A percentile compares a stretch with the other conserved stretches of the same genome.
These are phyloP conservation scores for Passalora sequoiae DNA, from an alignment of 2,329 filamentous ascomycete species.

Conservation along the genomic window DNA sequence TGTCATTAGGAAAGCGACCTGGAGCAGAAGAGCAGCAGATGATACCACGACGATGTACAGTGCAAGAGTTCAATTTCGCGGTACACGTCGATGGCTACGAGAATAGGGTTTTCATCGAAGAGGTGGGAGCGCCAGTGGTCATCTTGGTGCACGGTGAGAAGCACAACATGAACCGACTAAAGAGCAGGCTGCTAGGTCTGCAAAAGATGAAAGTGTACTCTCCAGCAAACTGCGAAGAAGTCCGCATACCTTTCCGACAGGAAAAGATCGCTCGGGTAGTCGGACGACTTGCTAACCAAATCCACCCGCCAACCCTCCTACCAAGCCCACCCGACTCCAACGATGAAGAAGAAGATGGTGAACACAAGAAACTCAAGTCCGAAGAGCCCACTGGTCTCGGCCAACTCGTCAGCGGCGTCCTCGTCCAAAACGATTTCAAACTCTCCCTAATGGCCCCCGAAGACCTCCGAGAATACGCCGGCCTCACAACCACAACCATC, in stretches of 20 bases:
- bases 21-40: constrained; percentile 69
- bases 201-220: constrained; percentile 89
- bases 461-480: constrained; percentile 90
- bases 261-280: constrained; percentile 97
- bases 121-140: constrained; percentile 85
- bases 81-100: constrained; percentile 95
- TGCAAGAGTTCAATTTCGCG: constrained; percentile 92
- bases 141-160: constrained; percentile 96
- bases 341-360: constrained; percentile 35
- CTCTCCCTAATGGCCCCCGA: constrained; percentile 95
- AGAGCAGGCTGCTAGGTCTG: constrained; percentile 88
- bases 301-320: constrained; percentile 57
- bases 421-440: constrained; percentile 97
- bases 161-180: constrained; percentile 95
- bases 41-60: constrained; percentile 86
- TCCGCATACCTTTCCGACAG: constrained; percentile 89
- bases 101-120: constrained; percentile 94
- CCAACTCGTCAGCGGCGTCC: constrained; percentile 74
- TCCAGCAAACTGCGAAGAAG: constrained; percentile 89
- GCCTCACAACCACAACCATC: constrained; percentile 92
- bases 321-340: constrained; percentile 34
- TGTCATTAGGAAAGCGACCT: constrained; percentile 29
- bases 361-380: constrained; percentile 30
- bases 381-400: constrained; percentile 45
- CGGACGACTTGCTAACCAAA: constrained; percentile 73